Base-by-base conservation (phyloP, 768 basidiomycete species). In the Amanita inopinata region DNA sequence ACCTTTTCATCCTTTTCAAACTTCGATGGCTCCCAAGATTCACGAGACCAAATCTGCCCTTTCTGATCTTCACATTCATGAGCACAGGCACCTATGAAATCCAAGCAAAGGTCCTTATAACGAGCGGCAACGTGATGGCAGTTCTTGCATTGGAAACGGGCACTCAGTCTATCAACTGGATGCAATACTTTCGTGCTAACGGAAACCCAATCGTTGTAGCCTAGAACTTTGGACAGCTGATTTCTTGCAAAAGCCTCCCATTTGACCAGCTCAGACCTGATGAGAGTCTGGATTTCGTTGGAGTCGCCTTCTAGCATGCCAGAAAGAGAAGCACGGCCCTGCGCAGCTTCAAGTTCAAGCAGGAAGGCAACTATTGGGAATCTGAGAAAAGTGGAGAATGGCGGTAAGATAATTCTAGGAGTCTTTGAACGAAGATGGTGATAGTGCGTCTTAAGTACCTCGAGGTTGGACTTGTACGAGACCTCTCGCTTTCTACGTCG, bases 1-100 rank as follows among this genome's bases (percentile, higher is more conserved):
- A 75, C 83, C 68, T 71, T 74, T 11, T 64, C 63, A 53, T 85
- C 81, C 41, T 66, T 73, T n/a, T 64, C 60, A 46, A 86, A 86
- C 10, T 67, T 55, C 2, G 63, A 58, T 0, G 72, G 64, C 19
- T 51, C 61, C 80, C 80, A 85, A 3, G 55, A 50, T 10, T 41
- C 61, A 24, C 45, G 33, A 15, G 50, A 50, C 33, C 44, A 47
- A 44, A 45, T 52, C 46, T 57, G 43, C 23, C 55, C 47, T 53
- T 55, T 48, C 61, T 61, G 35, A 48, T 53, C 56, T 33, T 38
- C n/a, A 53, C 83, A 87, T 17, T 66, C 57, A 50, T 86, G 83
- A 30, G 58, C 60, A 56, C 80, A 84, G 2, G 70, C 80, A 2
- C 66, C 73, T 7, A 56, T 60, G 45, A 80, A 79, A 51, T 77